Evolutionary conservation across 768 basidiomycete genomes (phyloP), one percentile per base, ranked within the genome.

Genomic region (Cystobasidium ongulense): DNA sequence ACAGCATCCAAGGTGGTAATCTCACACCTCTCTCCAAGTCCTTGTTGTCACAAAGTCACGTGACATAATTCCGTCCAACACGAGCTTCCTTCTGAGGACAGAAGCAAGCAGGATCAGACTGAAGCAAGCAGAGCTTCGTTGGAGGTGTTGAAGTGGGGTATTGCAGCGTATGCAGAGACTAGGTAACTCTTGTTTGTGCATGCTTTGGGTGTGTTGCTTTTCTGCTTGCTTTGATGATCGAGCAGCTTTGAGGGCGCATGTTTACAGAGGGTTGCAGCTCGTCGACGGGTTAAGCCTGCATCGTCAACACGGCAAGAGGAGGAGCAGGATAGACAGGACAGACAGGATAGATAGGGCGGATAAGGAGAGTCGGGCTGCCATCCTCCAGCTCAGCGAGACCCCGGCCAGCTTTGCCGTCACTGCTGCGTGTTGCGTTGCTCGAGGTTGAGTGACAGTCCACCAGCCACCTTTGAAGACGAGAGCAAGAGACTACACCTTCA

Each of bases 391-490:
- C n/a, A n/a, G n/a, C n/a, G n/a, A n/a, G n/a, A n/a, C n/a, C n/a
- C n/a, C n/a, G n/a, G n/a, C n/a, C n/a, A n/a, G 39, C 39, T 21
- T 50, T 50, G 46, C 46, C 46, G 46, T 50, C 46, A 50, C 46
- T n/a, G 21, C 46, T 21, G 46, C 46, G n/a, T n/a, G n/a, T n/a
- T n/a, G n/a, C n/a, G n/a, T n/a, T n/a, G n/a, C n/a, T n/a, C n/a
- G n/a, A 50, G n/a, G 57, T 59, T 59, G 57, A 59, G 57, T 59
- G 57, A 59, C 57, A 27, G 57, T 59, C 57, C 57, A 59, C 57
- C 57, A 59, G 57, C 57, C 57, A 59, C 57, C 57, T 59, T 29
- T 35, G 57, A 15, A 11, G 4, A 31, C 29, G 5, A 4, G 33
- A 31, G 27, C 23, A 13, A 59, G 11, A 35, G 10, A 46, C 13